These are phyloP conservation scores for Geranomyces michiganensis DNA, from an alignment of 192 early-diverging fungal species.

Conservation along the genomic window DNA sequence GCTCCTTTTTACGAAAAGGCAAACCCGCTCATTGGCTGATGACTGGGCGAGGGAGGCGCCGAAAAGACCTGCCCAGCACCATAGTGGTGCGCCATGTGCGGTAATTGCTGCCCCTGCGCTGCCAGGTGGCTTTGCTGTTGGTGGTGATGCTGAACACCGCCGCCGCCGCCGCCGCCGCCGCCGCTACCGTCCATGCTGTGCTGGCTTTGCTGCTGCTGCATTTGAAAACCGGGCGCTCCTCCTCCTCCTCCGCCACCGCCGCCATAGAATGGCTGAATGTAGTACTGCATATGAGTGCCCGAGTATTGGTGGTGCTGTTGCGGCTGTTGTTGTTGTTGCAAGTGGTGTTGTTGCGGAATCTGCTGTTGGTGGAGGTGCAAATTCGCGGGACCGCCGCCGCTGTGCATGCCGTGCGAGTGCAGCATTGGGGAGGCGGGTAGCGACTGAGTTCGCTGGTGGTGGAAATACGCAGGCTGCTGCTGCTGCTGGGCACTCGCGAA, in stretches of 20 bases:
- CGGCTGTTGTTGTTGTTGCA: neutral
- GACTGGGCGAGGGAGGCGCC: neutral
- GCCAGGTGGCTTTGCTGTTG: too few relatives aligned
- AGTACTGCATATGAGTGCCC: neutral
- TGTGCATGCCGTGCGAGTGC: constrained; percentile 13
- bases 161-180: too few relatives aligned
- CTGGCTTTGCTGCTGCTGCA: too few relatives aligned
- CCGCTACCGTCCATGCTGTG: too few relatives aligned
- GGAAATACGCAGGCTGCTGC: neutral
- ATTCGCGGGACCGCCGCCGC: too few relatives aligned
- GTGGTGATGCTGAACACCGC: too few relatives aligned
- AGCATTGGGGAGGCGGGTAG: constrained; percentile 12
- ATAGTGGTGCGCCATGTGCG: neutral
- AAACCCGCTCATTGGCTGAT: neutral
- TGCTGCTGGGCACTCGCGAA: neutral
- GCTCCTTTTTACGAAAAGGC: neutral
- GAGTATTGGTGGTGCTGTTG: neutral
- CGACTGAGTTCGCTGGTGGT: constrained; percentile 12
- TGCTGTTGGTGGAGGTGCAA: neutral
- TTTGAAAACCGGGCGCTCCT: too few relatives aligned
- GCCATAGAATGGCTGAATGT: neutral
- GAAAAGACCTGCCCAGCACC: neutral
- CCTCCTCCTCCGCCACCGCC: too few relatives aligned
- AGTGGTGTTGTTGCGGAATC: neutral
- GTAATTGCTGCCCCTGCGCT: too few relatives aligned